These are phyloP conservation scores for Lentinus brumalis DNA, from an alignment of 768 basidiomycete species.

Conservation along the genomic window DNA sequence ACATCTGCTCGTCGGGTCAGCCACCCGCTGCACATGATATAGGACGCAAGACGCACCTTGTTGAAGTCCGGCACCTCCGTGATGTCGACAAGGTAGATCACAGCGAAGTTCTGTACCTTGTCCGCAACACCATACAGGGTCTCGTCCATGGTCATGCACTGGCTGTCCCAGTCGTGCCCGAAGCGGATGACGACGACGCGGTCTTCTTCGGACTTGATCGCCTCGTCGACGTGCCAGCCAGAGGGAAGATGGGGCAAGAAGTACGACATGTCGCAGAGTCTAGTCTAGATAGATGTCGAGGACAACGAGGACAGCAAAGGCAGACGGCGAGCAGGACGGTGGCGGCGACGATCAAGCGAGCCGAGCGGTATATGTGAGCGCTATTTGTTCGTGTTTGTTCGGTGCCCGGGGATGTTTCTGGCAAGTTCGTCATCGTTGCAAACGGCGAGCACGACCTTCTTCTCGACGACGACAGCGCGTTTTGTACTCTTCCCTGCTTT, in stretches of 20 bases:
- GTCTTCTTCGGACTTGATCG: slow-evolving; percentile 97
- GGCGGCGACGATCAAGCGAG: neutral
- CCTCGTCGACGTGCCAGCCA: slow-evolving; percentile 99
- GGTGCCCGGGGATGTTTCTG: slow-evolving; percentile 6
- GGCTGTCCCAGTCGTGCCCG: slow-evolving; percentile 89
- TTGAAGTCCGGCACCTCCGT: slow-evolving; percentile 98
- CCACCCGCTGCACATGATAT: neutral
- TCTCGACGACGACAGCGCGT: neutral
- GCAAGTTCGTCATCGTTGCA: slow-evolving; percentile 9
- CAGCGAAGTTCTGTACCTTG: slow-evolving; percentile 98
- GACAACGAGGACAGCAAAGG: neutral
- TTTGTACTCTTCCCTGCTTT: neutral
- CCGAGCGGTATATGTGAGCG: slow-evolving; percentile 1
- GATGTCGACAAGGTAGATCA: slow-evolving; percentile 94
- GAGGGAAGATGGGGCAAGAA: slow-evolving; percentile 87
- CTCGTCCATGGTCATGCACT: slow-evolving; percentile 99
- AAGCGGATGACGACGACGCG: slow-evolving; percentile 93
- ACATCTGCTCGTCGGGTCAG: slow-evolving; percentile 62
- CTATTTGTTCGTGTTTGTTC: slow-evolving; percentile 14
- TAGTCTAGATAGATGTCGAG: neutral
- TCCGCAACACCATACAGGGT: slow-evolving; percentile 90
- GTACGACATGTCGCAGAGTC: slow-evolving; percentile 67
- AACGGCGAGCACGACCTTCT: slow-evolving; percentile 8
- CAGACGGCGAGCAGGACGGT: neutral
- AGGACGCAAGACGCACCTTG: slow-evolving; percentile 58